Evolutionary conservation across 2,329 filamentous ascomycete species (phyloP).

Genomic region (Pseudopithomyces chartarum): DNA sequence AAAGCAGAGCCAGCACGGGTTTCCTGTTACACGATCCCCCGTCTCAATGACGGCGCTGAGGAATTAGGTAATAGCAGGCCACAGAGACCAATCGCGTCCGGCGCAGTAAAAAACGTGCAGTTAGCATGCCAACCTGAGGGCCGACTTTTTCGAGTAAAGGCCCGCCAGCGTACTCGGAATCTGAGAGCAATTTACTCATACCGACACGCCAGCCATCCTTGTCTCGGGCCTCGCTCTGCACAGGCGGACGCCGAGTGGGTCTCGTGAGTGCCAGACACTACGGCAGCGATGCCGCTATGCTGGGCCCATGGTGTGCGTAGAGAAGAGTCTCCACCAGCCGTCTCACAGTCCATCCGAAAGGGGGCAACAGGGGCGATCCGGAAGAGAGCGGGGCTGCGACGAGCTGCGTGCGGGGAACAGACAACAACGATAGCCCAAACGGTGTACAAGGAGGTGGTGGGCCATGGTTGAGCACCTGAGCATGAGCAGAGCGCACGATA

Average conservation of each 20-base stretch:
- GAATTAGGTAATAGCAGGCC: slow-evolving; percentile 44
- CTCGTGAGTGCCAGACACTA: background rate
- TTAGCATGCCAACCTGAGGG: slow-evolving; percentile 27
- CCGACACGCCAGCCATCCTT: slow-evolving; percentile 18
- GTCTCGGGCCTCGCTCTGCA: background rate
- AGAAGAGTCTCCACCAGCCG: background rate
- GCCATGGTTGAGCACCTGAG: slow-evolving; percentile 1
- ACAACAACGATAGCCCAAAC: slow-evolving; percentile 1
- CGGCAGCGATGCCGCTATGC: background rate
- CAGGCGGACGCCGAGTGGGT: background rate
- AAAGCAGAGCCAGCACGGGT: slow-evolving; percentile 23
- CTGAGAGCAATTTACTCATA: slow-evolving; percentile 26
- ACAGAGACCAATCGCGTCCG: slow-evolving; percentile 33
- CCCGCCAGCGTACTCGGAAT: background rate
- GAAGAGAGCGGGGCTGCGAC: background rate
- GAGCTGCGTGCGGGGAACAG: slow-evolving; percentile 1
- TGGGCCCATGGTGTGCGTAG: background rate
- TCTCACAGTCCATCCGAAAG: background rate
- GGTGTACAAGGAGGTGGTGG: background rate
- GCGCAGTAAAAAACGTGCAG: slow-evolving; percentile 18
- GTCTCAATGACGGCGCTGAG: slow-evolving; percentile 33
- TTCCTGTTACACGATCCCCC: slow-evolving; percentile 34
- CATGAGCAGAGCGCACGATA: background rate
- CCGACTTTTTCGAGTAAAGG: slow-evolving; percentile 7
- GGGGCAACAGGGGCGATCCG: background rate